Evolutionary conservation across 2,329 filamentous ascomycete species (phyloP).

Genomic region (Trichoderma arundinaceum): DNA sequence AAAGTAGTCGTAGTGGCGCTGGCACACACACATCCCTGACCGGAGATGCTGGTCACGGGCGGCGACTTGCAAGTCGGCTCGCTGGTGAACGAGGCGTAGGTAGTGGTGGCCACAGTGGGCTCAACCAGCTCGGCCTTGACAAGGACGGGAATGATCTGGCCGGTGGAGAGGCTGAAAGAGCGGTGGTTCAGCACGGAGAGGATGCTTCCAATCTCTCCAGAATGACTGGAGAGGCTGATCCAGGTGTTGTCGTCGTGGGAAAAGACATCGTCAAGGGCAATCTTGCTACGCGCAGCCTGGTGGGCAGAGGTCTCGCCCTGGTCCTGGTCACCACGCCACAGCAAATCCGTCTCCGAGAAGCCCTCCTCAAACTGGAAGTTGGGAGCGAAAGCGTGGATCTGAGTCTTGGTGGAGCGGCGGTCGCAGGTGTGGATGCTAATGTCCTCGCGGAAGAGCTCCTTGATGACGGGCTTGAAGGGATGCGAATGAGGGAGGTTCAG

Average conservation of each 20-base stretch:
- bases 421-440: slow-evolving; percentile 74
- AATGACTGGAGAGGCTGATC: slow-evolving; percentile 66
- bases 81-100: slow-evolving; percentile 45
- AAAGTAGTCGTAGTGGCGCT: slow-evolving; percentile 6
- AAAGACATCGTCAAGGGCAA: slow-evolving; percentile 63
- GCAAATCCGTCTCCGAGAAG: slow-evolving; percentile 61
- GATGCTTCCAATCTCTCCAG: slow-evolving; percentile 60
- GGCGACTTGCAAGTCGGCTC: slow-evolving; percentile 53
- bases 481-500: slow-evolving; percentile 56
- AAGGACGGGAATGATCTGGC: slow-evolving; percentile 70
- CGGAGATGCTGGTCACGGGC: slow-evolving; percentile 51
- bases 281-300: slow-evolving; percentile 56
- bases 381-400: slow-evolving; percentile 60
- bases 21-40: slow-evolving; percentile 51
- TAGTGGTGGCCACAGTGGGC: slow-evolving; percentile 41
- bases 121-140: slow-evolving; percentile 60
- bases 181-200: slow-evolving; percentile 64
- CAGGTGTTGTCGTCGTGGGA: slow-evolving; percentile 57
- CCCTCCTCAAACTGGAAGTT: slow-evolving; percentile 62
- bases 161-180: slow-evolving; percentile 67
- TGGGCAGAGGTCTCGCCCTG: slow-evolving; percentile 54
- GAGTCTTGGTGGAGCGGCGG: slow-evolving; percentile 59
- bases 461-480: slow-evolving; percentile 64
- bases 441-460: slow-evolving; percentile 69
- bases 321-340: slow-evolving; percentile 51